A percentile compares a stretch with the other conserved stretches of the same genome.
Conservation (phyloP, 2,329 filamentous ascomycete species). For the Phoma sp. region DNA sequence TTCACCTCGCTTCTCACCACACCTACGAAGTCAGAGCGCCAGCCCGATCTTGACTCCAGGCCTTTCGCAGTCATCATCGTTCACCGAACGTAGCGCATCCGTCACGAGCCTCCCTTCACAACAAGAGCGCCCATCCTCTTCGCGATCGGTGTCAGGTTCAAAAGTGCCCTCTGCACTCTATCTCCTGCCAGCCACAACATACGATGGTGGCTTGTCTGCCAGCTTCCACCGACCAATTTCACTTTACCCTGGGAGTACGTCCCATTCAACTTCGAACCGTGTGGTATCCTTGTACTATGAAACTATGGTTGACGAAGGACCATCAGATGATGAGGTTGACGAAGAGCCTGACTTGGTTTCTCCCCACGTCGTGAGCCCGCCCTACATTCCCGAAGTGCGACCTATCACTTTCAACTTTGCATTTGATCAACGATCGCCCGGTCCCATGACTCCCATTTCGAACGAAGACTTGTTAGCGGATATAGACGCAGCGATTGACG, state of each 20-base stretch:
- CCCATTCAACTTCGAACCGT: conserved; percentile 3
- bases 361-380: background rate
- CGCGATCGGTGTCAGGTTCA: background rate
- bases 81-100: conserved; percentile 18
- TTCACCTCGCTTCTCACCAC: conserved; percentile 22
- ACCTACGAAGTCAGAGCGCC: conserved; percentile 32
- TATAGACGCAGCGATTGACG: conserved; percentile 37
- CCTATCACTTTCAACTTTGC: conserved; percentile 24
- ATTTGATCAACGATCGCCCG: conserved; percentile 23
- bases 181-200: conserved; percentile 34
- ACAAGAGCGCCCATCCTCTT: conserved; percentile 11
- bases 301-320: background rate
- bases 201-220: conserved; percentile 22
- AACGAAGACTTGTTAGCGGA: conserved; percentile 29
- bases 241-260: conserved; percentile 1
- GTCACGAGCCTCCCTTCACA: conserved; percentile 18
- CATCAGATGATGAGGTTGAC: conserved; percentile 1
- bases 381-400: conserved; percentile 11
- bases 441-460: conserved; percentile 12
- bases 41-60: conserved; percentile 27
- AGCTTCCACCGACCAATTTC: conserved; percentile 16
- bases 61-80: conserved; percentile 28
- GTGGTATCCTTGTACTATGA: conserved; percentile 22
- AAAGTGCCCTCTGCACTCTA: conserved; percentile 23
- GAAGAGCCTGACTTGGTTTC: background rate